Evolutionary conservation across 495 filamentous ascomycete species (phyloP), one percentile per base, ranked within the genome.

Genomic region (Xylaria intraflava): DNA sequence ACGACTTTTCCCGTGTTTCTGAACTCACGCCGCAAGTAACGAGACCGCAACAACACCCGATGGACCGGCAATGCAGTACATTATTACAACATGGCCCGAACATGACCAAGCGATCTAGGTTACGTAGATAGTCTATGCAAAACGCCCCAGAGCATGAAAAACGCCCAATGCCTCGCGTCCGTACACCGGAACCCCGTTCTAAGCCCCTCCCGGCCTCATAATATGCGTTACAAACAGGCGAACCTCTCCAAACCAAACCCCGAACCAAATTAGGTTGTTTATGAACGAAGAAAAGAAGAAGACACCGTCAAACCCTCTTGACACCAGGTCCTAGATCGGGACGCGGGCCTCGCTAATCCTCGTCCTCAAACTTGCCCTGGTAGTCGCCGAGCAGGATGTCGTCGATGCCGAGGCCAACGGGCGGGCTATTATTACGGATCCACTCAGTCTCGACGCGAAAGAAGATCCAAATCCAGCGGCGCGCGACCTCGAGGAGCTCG

Each of bases 391-490:
- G 61, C 46, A 77, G 48, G 40, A 78, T 71, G 53, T 76, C 72
- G 38, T 76, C 69, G 24, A 60, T 53, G 4, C 63, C 74, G 23
- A 69, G 60, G 10, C 73, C 71, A 19, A 48, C n/a, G 10, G 48
- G 24, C 1, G 59, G 56, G 1, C 53, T 44, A 2, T 62, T 65
- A 49, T 66, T 75, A 38, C 74, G 70, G 42, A 89, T 78, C 86
- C 86, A 95, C 74, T 98, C 93, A 19, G 88, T 87, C 75, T 98
- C 93, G 20, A 90, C 83, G 2, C 93, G 81, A 66, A 97, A 90
- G 70, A 97, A 96, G 41, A 93, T 88, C 93, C 93, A 98, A 60
- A 97, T 80, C 90, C 91, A 96, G 16, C 93, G 78, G 36, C 93
- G 80, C 17, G 86, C 77, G 7, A 97, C 84, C 69, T 98, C 93